Evolutionary conservation across 2,329 filamentous ascomycete genomes (phyloP).

Genomic region (Aspergillus latus): DNA sequence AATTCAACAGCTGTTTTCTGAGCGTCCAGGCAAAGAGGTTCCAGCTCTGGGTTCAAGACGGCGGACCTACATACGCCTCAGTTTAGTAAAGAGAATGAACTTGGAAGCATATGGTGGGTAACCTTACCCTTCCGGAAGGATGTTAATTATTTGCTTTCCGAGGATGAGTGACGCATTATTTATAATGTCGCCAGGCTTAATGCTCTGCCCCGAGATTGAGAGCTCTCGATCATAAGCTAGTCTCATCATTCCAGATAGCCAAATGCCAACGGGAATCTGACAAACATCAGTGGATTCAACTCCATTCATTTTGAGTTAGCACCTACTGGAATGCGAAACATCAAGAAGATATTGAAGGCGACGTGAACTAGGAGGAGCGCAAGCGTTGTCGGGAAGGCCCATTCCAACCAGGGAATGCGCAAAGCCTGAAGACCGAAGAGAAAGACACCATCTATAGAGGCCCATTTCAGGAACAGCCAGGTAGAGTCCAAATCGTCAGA

Average conservation of each 20-base stretch:
- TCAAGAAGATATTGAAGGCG: constrained; percentile 76
- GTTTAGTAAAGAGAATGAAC: no score
- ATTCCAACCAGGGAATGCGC: constrained; percentile 94
- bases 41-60: constrained; percentile 75
- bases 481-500: constrained; percentile 85
- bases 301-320: constrained; percentile 8
- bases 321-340: constrained; percentile 82
- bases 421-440: constrained; percentile 83
- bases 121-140: constrained; percentile 81
- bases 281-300: constrained; percentile 9
- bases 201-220: constrained; percentile 87
- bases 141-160: constrained; percentile 96
- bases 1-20: constrained; percentile 63
- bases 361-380: constrained; percentile 71
- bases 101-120: background rate
- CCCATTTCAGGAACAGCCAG: constrained; percentile 91
- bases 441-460: constrained; percentile 79
- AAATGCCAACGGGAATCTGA: constrained; percentile 71
- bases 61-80: constrained; percentile 61
- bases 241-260: constrained; percentile 71
- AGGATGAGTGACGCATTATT: constrained; percentile 92
- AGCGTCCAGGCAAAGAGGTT: constrained; percentile 77
- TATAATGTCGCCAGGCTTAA: constrained; percentile 82
- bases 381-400: constrained; percentile 72
- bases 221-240: constrained; percentile 89